phyloP scores from a whole-genome alignment of 352 stramenopile species.

The Phytophthora nicotianae region DNA sequence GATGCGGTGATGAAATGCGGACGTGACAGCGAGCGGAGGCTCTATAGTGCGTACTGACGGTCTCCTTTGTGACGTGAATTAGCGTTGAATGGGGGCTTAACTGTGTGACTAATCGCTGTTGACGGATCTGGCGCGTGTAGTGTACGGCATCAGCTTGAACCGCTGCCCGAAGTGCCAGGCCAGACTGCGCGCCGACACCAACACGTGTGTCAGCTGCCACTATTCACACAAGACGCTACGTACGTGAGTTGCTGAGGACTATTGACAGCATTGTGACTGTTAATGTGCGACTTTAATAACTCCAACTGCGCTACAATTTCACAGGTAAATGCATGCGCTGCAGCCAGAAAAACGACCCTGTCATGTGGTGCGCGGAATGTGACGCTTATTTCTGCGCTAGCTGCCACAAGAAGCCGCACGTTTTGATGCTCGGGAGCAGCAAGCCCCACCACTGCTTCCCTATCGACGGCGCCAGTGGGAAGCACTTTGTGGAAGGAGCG shows the following conservation, averaged over 20 bases:
- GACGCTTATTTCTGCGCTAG: constrained; percentile 65
- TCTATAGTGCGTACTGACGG: constrained; percentile 45
- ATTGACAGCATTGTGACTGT: constrained; percentile 1
- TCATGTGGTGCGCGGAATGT: constrained; percentile 73
- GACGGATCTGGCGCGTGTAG: constrained; percentile 31
- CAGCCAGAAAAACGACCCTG: constrained; percentile 32
- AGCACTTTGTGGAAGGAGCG: constrained; percentile 43
- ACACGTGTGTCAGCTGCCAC: constrained; percentile 50
- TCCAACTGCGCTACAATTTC: not conserved
- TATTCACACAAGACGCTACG: constrained; percentile 40
- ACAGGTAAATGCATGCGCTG: constrained; percentile 56
- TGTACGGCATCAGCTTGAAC: constrained; percentile 66
- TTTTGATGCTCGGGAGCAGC: constrained; percentile 45
- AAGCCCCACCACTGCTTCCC: constrained; percentile 57
- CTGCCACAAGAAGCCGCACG: constrained; percentile 61
- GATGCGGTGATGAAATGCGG: constrained; percentile 57
- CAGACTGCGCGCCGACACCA: constrained; percentile 38
- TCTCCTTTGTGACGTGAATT: not conserved
- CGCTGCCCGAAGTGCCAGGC: constrained; percentile 54
- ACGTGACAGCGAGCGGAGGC: constrained; percentile 48
- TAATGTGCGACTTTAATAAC: not conserved
- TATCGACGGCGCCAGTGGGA: constrained; percentile 60
- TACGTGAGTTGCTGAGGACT: constrained; percentile 26
- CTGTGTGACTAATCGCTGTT: constrained; percentile 2
- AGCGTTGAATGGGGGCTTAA: not conserved